Conservation (phyloP, 495 filamentous ascomycete species). For the Aspergillus kassunensis region DNA sequence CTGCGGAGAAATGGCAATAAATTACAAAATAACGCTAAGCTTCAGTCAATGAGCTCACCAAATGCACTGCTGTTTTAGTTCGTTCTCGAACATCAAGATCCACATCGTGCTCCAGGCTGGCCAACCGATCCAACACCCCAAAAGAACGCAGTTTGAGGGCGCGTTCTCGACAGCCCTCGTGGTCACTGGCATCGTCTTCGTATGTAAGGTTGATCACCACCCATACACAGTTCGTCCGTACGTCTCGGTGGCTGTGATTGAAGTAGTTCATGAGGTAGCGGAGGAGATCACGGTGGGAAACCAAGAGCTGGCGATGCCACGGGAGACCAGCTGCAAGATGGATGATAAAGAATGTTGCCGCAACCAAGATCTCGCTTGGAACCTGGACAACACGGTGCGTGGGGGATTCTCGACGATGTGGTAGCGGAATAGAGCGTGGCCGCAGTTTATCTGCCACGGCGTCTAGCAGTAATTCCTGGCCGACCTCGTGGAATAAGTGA, state of each 20-base stretch:
- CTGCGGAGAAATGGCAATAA: background rate
- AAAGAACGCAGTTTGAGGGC: constrained; percentile 63
- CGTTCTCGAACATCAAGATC: constrained; percentile 80
- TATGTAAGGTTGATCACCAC: constrained; percentile 79
- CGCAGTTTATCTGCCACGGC: constrained; percentile 70
- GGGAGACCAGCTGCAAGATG: constrained; percentile 80
- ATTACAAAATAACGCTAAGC: constrained; percentile 18
- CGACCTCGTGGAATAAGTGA: constrained; percentile 69
- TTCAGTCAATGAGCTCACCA: constrained; percentile 46
- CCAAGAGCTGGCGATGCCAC: constrained; percentile 70
- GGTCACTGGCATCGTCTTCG: constrained; percentile 67
- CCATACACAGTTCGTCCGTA: constrained; percentile 74
- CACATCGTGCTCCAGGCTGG: constrained; percentile 62
- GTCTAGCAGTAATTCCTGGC: constrained; percentile 68
- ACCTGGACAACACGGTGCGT: constrained; percentile 29
- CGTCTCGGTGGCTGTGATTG: constrained; percentile 60
- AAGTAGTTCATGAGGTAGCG: constrained; percentile 53
- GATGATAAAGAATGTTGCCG: constrained; percentile 72
- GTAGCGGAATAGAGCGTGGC: constrained; percentile 44
- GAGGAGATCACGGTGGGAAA: constrained; percentile 57
- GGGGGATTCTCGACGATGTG: constrained; percentile 33
- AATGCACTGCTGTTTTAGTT: constrained; percentile 71
- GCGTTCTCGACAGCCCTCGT: constrained; percentile 55
- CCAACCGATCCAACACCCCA: constrained; percentile 65
- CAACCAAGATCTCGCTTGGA: constrained; percentile 70